Conservation (phyloP, 2,329 filamentous ascomycete species). For the Scopulariopsis brevicaulis region DNA sequence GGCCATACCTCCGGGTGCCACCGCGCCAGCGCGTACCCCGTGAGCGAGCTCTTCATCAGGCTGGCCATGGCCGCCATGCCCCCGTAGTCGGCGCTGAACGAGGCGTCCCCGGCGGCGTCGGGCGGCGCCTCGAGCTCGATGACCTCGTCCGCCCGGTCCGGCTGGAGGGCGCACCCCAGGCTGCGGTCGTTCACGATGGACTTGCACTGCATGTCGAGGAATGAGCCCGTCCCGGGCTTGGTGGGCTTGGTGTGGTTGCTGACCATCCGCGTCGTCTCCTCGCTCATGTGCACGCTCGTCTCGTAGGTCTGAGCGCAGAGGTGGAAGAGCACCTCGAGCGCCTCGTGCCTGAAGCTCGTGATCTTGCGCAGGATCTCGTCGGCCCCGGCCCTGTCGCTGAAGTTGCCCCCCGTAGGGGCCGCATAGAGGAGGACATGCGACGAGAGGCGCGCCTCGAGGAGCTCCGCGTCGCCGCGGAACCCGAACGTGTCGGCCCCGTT, state of each 20-base stretch:
- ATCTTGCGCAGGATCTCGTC: background rate
- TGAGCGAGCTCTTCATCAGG: background rate
- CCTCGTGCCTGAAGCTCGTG: background rate
- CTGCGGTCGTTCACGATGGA: background rate
- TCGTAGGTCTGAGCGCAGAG: constrained; percentile 2
- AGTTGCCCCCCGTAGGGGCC: background rate
- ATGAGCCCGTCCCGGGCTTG: background rate
- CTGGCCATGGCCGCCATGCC: background rate
- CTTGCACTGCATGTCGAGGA: background rate
- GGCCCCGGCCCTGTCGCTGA: too few species aligned
- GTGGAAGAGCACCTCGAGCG: background rate
- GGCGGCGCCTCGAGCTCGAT: background rate
- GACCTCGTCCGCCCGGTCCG: background rate
- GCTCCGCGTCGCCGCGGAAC: background rate
- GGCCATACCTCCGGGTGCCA: background rate
- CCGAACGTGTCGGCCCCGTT: background rate
- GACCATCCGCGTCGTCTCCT: background rate
- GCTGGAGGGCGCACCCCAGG: background rate
- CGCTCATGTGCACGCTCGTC: background rate
- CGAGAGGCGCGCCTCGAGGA: background rate
- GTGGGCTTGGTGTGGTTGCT: background rate
- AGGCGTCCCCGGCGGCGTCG: background rate
- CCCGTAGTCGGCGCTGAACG: background rate
- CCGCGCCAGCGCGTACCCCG: background rate
- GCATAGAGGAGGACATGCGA: background rate